These are phyloP conservation scores for Mycena pura DNA, from an alignment of 768 basidiomycete species.

Conservation along the genomic window DNA sequence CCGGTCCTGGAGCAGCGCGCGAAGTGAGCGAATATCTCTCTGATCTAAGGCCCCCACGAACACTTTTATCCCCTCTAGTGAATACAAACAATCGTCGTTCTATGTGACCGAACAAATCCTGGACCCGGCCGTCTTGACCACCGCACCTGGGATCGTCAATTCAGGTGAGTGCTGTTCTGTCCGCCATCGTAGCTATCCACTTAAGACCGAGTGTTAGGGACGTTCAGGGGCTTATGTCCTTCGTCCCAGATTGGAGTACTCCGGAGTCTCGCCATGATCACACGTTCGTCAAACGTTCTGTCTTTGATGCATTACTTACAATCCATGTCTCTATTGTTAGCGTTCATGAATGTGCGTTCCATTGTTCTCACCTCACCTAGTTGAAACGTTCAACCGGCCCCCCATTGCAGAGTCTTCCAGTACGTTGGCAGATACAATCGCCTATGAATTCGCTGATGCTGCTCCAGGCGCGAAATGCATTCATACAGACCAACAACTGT, in stretches of 20 bases:
- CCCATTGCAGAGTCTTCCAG: background rate
- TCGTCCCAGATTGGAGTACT: background rate
- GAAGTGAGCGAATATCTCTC: background rate
- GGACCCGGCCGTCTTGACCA: background rate
- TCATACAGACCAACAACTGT: background rate
- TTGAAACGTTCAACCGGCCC: background rate
- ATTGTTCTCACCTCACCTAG: background rate
- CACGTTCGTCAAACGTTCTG: background rate
- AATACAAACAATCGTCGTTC: background rate
- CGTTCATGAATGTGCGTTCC: slow-evolving; percentile 6
- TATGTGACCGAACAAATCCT: background rate
- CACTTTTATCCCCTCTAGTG: background rate
- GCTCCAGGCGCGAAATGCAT: background rate
- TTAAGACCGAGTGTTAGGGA: background rate
- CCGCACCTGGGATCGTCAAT: background rate
- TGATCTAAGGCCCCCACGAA: background rate
- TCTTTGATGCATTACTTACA: background rate
- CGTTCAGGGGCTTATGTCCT: background rate
- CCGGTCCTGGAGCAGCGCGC: slow-evolving; percentile 5
- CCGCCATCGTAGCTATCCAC: background rate
- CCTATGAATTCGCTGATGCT: background rate
- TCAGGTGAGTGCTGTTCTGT: background rate
- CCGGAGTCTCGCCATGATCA: slow-evolving; percentile 1
- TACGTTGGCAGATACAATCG: background rate
- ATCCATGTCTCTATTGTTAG: background rate